Evolutionary conservation across 2,329 filamentous ascomycete species (phyloP).

Genomic region (Neocatenulostroma microsporum): DNA sequence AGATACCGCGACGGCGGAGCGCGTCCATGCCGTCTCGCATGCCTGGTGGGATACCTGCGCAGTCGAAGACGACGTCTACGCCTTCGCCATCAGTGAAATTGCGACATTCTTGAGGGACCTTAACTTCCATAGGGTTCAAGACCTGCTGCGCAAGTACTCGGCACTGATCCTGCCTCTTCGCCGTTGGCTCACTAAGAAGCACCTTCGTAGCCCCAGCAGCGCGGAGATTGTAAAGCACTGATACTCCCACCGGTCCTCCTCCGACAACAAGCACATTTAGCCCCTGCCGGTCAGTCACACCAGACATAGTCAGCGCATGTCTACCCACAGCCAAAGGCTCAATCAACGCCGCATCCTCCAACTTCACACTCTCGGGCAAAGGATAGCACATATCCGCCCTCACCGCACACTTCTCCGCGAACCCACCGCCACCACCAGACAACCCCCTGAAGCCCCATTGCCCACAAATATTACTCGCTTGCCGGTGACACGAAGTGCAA

Average conservation of each 20-base stretch:
- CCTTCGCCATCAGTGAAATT: slow-evolving; percentile 12
- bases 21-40: slow-evolving; percentile 17
- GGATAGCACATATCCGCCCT: slow-evolving; percentile 9
- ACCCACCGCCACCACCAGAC: slow-evolving; percentile 16
- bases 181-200: slow-evolving; percentile 15
- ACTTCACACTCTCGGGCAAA: slow-evolving; percentile 11
- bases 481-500: slow-evolving; percentile 14
- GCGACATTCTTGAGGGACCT: slow-evolving; percentile 13
- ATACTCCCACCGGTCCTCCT: slow-evolving; percentile 19
- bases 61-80: slow-evolving; percentile 20
- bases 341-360: slow-evolving; percentile 17
- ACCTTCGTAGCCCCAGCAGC: slow-evolving; percentile 13
- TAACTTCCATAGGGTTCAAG: slow-evolving; percentile 15
- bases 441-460: slow-evolving; percentile 18
- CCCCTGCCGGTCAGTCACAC: slow-evolving; percentile 10
- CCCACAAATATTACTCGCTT: slow-evolving; percentile 12
- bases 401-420: slow-evolving; percentile 14
- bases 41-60: slow-evolving; percentile 13
- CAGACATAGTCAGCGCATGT: slow-evolving; percentile 15
- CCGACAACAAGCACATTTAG: slow-evolving; percentile 17
- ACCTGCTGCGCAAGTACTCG: slow-evolving; percentile 9
- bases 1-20: slow-evolving; percentile 13
- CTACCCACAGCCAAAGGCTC: slow-evolving; percentile 18
- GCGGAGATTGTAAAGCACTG: slow-evolving; percentile 14
- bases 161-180: slow-evolving; percentile 12